Conservation (phyloP, 768 basidiomycete species). For the Phallus indusiatus region DNA sequence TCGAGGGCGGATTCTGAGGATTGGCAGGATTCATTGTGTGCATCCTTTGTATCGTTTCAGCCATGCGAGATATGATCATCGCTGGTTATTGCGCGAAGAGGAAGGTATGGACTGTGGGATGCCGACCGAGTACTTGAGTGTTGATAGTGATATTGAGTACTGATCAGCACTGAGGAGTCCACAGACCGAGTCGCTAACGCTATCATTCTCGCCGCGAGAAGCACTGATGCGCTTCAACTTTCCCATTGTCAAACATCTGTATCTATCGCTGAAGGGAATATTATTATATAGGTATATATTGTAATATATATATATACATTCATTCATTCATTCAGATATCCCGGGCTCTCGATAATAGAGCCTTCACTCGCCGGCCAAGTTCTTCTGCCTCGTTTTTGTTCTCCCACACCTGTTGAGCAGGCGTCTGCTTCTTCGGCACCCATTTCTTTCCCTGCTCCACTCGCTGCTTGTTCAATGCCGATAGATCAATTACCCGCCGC, state of each 20-base stretch:
- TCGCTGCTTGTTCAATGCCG: conserved; percentile 22
- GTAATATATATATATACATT: background rate
- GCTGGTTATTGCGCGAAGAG: background rate
- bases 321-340: conserved; percentile 20
- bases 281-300: background rate
- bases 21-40: background rate
- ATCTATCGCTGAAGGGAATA: background rate
- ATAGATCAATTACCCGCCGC: conserved; percentile 80
- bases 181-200: background rate
- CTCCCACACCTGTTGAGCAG: conserved; percentile 73
- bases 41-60: conserved; percentile 7
- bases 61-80: conserved; percentile 8
- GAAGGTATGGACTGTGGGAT: background rate
- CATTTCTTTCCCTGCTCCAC: conserved; percentile 43
- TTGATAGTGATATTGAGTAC: too few species aligned
- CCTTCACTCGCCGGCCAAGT: conserved; percentile 58
- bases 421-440: conserved; percentile 73
- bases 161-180: too few species aligned
- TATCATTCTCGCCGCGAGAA: background rate
- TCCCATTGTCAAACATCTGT: conserved; percentile 5
- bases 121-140: background rate
- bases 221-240: background rate
- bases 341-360: conserved; percentile 58
- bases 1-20: background rate
- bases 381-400: conserved; percentile 68